A percentile compares a stretch with the other conserved stretches of the same genome.
Evolutionary conservation across 768 basidiomycete genomes (phyloP).

Genomic region (Roridomyces roridus): DNA sequence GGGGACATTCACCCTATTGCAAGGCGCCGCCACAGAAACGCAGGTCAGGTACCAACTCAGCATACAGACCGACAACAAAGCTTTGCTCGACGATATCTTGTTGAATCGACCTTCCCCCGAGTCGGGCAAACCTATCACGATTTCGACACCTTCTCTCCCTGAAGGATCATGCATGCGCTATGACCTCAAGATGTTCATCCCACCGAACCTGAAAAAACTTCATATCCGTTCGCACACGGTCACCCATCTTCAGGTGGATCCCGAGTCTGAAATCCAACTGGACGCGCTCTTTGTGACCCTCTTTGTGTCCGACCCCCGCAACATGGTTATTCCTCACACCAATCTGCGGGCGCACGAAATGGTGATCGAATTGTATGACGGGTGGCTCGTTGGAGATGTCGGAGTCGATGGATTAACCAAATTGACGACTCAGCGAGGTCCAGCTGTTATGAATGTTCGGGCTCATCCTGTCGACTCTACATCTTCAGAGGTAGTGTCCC

Average conservation of each 20-base stretch:
- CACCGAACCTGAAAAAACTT: slow-evolving; percentile 55
- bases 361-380: slow-evolving; percentile 53
- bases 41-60: slow-evolving; percentile 57
- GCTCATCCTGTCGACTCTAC: slow-evolving; percentile 46
- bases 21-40: slow-evolving; percentile 45
- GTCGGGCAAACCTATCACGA: slow-evolving; percentile 41
- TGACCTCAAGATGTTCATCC: slow-evolving; percentile 58
- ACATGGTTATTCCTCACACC: slow-evolving; percentile 53
- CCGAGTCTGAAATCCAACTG: slow-evolving; percentile 47
- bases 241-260: slow-evolving; percentile 57
- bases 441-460: slow-evolving; percentile 55
- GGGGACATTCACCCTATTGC: slow-evolving; percentile 56
- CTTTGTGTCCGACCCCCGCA: slow-evolving; percentile 39
- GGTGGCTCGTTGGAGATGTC: slow-evolving; percentile 67
- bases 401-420: slow-evolving; percentile 47
- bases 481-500: slow-evolving; percentile 31
- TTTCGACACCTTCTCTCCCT: slow-evolving; percentile 42
- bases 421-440: slow-evolving; percentile 56
- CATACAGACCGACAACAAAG: slow-evolving; percentile 48
- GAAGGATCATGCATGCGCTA: slow-evolving; percentile 54
- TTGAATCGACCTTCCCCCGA: slow-evolving; percentile 43
- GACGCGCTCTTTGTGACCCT: slow-evolving; percentile 53
- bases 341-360: slow-evolving; percentile 46
- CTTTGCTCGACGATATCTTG: slow-evolving; percentile 44
- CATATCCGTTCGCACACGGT: slow-evolving; percentile 48